These are phyloP conservation scores for Xylaria intraflava DNA, from an alignment of 495 filamentous ascomycete species.

Conservation along the genomic window DNA sequence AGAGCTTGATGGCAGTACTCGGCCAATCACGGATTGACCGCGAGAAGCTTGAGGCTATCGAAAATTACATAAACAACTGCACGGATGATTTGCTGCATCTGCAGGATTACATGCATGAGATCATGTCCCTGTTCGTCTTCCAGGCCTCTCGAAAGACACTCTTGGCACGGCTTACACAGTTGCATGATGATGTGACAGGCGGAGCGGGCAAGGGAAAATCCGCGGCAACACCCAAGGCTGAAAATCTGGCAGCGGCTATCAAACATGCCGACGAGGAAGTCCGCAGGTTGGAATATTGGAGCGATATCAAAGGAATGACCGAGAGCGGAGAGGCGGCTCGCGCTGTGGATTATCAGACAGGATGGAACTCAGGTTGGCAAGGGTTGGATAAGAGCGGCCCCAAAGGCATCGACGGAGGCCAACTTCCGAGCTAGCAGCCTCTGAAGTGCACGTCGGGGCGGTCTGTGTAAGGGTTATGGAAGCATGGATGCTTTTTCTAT, in stretches of 20 bases:
- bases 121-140: constrained; percentile 83
- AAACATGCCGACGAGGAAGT: constrained; percentile 62
- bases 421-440: constrained; percentile 8
- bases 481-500: not conserved
- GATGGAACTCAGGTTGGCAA: constrained; percentile 41
- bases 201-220: constrained; percentile 26
- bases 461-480: not conserved
- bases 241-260: constrained; percentile 52
- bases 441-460: not conserved
- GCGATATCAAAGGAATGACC: constrained; percentile 59
- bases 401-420: constrained; percentile 10
- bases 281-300: constrained; percentile 65
- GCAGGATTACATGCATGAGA: constrained; percentile 68
- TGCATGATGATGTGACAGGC: constrained; percentile 48
- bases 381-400: constrained; percentile 39
- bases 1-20: constrained; percentile 41
- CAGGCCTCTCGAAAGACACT: constrained; percentile 79
- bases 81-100: constrained; percentile 77
- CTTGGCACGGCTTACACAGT: constrained; percentile 55
- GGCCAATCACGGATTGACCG: constrained; percentile 71
- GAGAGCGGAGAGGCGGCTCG: constrained; percentile 44
- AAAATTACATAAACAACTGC: constrained; percentile 70
- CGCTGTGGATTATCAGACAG: constrained; percentile 36
- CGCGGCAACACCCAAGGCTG: constrained; percentile 28
- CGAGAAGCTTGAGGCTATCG: constrained; percentile 77